Evolutionary conservation across 768 basidiomycete genomes (phyloP), one percentile per base, ranked within the genome.

Genomic region (Myochromella boudieri): DNA sequence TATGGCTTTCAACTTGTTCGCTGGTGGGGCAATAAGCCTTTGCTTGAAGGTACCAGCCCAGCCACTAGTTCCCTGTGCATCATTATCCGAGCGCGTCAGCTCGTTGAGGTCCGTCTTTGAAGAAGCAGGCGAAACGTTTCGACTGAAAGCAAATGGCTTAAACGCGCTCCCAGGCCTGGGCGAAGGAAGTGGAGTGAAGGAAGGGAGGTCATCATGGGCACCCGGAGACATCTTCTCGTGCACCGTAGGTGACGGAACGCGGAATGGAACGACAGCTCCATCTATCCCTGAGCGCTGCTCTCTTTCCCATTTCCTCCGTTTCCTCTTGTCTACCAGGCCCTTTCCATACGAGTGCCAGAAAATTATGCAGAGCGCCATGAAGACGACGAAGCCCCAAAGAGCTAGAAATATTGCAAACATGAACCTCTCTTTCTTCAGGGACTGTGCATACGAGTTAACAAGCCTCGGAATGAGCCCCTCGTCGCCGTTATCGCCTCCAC

Each of bases 331-430:
- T 22, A 78, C 48, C 64, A 68, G 68, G 6, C 61, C 59, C 32
- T 67, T 74, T 21, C 75, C 81, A 60, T 80, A 83, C 3, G 85
- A 76, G 59, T 90, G 78, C 87, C 87, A 91, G 39, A 86, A 68
- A 33, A 93, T 69, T 57, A 91, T 67, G 47, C 60, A 60, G 22
- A 91, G 59, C 11, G 80, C 95, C 78, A 95, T 87, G 48, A 95
- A 58, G 22, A 93, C 83, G 36, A 97, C 90, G 28, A 91, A 31
- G 14, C 69, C 78, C 93, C 94, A 98, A 2, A 97, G 70, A 0
- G 69, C 85, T 54, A 95, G 74, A 69, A 97, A 92, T 53, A 95
- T 74, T 2, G 64, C 63, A 61, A 95, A 97, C 75, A 92, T 89
- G 50, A 91, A 62, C 26, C 87, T 81, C 63, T 97, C 92, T 61